Base-by-base conservation (phyloP, 352 stramenopile genomes). In the Pythium myriotylum region DNA sequence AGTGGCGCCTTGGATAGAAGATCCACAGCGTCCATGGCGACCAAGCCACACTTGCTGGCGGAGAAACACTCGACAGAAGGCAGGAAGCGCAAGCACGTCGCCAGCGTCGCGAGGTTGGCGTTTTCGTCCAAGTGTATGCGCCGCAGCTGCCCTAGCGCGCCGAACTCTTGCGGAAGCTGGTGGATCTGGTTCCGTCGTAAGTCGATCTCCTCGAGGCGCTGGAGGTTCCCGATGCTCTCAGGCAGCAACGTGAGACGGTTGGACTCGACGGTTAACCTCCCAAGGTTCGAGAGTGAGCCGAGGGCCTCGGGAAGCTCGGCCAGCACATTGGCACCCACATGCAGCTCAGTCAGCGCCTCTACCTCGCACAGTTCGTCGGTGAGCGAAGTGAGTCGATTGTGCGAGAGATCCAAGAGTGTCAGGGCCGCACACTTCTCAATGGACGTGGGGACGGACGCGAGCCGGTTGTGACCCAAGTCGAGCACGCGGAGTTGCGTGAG, bases 401-500 rank as follows among this genome's bases (percentile, higher is more conserved):
- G 57, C 0, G 74, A 81, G 39, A 92, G 54, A 46, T 90, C 70
- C 17, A 90, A 51, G 7, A 71, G 37, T 9, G 55, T 46, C n/a
- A 91, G 68, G n/a, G 67, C 33, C 0, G 33, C 17, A 37, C 80
- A 89, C 22, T 77, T 76, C 4, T 79, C 74, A 23, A 89, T 77
- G 14, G 77, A 89, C 26, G 68, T 76, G 0, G 80, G 80, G 3
- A 73, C 62, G 40, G 67, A 33, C 0, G 61, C 42, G 9, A 92
- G 72, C 7, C 50, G 51, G 68, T 92, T 92, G 66, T 91, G 69
- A 17, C 62, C 72, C 23, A 92, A 59, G 33, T 78, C 64, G 1
- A 92, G 68, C 17, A 73, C 65, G 27, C 74, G 22, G 2, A 92
- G 62, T 2, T 55, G 50, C 3, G 50, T 60, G 13, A 88, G 62